Conservation (phyloP, 2,329 filamentous ascomycete species). For the Leptodontidium sp. region DNA sequence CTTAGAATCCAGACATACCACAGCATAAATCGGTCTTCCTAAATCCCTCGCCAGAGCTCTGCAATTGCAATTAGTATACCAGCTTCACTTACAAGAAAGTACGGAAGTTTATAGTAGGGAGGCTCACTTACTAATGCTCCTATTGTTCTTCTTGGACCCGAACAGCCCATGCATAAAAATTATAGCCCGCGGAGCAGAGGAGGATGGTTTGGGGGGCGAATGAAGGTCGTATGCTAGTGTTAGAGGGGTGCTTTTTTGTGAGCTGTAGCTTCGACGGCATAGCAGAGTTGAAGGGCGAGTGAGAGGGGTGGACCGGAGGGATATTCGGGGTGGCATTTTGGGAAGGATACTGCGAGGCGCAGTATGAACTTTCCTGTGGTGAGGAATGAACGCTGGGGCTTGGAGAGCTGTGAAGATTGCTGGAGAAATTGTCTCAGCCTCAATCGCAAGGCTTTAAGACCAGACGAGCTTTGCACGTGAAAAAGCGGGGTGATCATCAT, state of each 20-base stretch:
- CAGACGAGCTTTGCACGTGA: neutral
- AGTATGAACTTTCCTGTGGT: neutral
- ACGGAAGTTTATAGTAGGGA: conserved; percentile 15
- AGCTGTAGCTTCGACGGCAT: conserved; percentile 14
- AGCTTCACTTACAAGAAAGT: neutral
- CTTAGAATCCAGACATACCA: conserved; percentile 64
- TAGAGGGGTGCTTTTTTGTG: conserved; percentile 10
- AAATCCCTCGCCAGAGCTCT: conserved; percentile 85
- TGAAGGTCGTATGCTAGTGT: conserved; percentile 72
- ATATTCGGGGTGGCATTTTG: conserved; percentile 24
- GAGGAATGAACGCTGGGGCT: neutral
- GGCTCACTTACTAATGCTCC: conserved; percentile 87
- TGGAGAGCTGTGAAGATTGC: neutral
- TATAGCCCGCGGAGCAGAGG: conserved; percentile 66
- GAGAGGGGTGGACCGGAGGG: conserved; percentile 9
- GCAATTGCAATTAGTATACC: conserved; percentile 31
- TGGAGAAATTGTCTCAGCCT: conserved; percentile 20
- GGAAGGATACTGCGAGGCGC: neutral
- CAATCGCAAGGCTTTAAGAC: conserved; percentile 23
- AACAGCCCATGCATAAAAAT: conserved; percentile 93
- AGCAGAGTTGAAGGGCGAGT: conserved; percentile 28
- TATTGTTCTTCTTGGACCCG: conserved; percentile 94
- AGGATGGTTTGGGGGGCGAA: conserved; percentile 59
- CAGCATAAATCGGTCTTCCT: conserved; percentile 79
- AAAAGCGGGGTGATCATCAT: neutral